Conservation (phyloP, 1,284 basidiomycete genomes). For the Coriolopsis trogii region DNA sequence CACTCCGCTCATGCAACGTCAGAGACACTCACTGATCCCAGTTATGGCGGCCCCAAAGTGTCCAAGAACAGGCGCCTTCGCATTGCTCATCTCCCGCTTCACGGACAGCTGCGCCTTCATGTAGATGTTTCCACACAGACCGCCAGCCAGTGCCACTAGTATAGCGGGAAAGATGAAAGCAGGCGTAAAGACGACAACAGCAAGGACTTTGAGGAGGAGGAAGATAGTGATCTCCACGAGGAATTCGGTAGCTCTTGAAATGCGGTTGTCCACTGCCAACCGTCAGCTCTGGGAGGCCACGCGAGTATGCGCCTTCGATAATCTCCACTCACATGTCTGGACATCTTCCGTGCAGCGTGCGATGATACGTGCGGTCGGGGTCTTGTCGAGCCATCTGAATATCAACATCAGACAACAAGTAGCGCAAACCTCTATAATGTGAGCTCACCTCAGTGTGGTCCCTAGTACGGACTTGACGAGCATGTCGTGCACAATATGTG, state of each 20-base stretch:
- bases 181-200: conserved; percentile 49
- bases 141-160: conserved; percentile 45
- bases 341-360: conserved; percentile 64
- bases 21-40: conserved; percentile 56
- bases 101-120: conserved; percentile 76
- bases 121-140: conserved; percentile 48
- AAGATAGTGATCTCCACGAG: conserved; percentile 32
- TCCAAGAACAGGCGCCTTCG: conserved; percentile 64
- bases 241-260: background rate
- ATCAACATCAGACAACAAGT: conserved; percentile 2
- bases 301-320: background rate
- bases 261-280: conserved; percentile 6
- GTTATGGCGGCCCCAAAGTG: conserved; percentile 70
- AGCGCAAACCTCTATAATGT: conserved; percentile 21
- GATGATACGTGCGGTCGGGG: conserved; percentile 59
- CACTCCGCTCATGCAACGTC: background rate
- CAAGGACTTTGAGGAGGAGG: conserved; percentile 42
- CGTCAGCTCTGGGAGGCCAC: background rate
- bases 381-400: conserved; percentile 56
- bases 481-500: conserved; percentile 54
- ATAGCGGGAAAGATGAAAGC: conserved; percentile 42
- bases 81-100: conserved; percentile 74
- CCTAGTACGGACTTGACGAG: conserved; percentile 59
- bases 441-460: conserved; percentile 48
- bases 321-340: conserved; percentile 35